Base-by-base conservation (phyloP, 352 stramenopile species). In the Globisporangium megalacanthum region DNA sequence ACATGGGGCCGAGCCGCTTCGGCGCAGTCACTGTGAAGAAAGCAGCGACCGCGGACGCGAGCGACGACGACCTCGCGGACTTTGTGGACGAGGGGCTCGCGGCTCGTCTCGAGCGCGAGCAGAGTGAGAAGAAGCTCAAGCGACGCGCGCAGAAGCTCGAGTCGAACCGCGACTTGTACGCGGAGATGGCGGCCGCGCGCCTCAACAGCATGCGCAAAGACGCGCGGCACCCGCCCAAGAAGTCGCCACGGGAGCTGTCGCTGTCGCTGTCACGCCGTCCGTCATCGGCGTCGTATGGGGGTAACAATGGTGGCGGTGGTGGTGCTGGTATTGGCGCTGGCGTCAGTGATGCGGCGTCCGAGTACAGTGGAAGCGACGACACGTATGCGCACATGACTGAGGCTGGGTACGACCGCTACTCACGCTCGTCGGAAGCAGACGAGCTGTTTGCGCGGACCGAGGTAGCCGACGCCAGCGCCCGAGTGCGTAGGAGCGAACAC, bases 131-230 rank as follows among this genome's bases (percentile, higher is more conserved):
- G 60, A 66, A 77, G 29, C 68, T 71, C 64, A 65, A 69, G 41
- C 69, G 71, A 17, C 75, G 76, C 17, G 70, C 68, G 22, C 75
- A 84, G 60, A 90, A 90, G 42, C 72, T 90, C 51, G 79, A 90
- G 60, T 81, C 69, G 45, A 90, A 90, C 55, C 72, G 75, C 25
- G 78, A 90, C 53, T 41, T 82, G 58, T 88, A 86, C 61, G 79
- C 79, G 6, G 77, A 88, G 52, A 88, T 90, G 78, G 75, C 79
- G 10, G 79, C 79, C 0, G 75, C 75, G 33, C 74, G 79, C 19
- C 68, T 90, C 10, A 62, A 59, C 9, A 63, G 55, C 11, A 86
- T 90, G 77, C 73, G 79, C 51, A 86, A 90, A 57, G 67, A 83
- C 20, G 79, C 79, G n/a, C 75, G 78, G 14, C 70, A 86, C 45